Evolutionary conservation across 352 stramenopile species (phyloP).

Genomic region (Globisporangium nagaii): DNA sequence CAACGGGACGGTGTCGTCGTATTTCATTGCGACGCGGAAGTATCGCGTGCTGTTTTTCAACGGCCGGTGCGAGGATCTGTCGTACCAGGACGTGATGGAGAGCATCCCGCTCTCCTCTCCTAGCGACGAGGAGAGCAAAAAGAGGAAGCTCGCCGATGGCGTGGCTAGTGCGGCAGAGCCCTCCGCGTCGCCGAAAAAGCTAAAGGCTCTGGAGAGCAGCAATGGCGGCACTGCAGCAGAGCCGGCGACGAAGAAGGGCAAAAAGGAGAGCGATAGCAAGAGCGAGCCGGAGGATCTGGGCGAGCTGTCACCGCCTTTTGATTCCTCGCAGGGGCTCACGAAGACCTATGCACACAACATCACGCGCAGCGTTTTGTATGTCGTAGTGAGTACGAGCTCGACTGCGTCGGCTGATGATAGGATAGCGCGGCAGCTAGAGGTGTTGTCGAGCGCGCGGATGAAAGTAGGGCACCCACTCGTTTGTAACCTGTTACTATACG

Average conservation of each 20-base stretch:
- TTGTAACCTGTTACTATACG: background rate
- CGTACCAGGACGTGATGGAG: slow-evolving; percentile 55
- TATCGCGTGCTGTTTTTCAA: slow-evolving; percentile 65
- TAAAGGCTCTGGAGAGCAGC: slow-evolving; percentile 15
- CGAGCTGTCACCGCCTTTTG: slow-evolving; percentile 10
- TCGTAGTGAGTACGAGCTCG: slow-evolving; percentile 38
- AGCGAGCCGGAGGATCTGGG: background rate
- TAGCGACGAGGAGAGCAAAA: slow-evolving; percentile 26
- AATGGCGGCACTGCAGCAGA: background rate
- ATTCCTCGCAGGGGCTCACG: slow-evolving; percentile 4
- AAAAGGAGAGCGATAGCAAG: background rate
- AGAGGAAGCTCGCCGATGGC: slow-evolving; percentile 28
- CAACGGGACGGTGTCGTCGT: slow-evolving; percentile 50
- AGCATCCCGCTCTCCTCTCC: slow-evolving; percentile 38
- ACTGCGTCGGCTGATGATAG: slow-evolving; percentile 17
- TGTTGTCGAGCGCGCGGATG: slow-evolving; percentile 24
- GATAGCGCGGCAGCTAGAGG: slow-evolving; percentile 25
- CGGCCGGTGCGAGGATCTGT: slow-evolving; percentile 47
- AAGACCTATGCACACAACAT: slow-evolving; percentile 32
- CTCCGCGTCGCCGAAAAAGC: slow-evolving; percentile 26
- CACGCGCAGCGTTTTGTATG: slow-evolving; percentile 51
- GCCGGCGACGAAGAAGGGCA: background rate
- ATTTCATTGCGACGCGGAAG: slow-evolving; percentile 74
- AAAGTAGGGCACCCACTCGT: slow-evolving; percentile 23
- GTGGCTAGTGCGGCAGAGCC: slow-evolving; percentile 4